Base-by-base conservation (phyloP, 2,329 filamentous ascomycete genomes). In the Epichloe baconii region DNA sequence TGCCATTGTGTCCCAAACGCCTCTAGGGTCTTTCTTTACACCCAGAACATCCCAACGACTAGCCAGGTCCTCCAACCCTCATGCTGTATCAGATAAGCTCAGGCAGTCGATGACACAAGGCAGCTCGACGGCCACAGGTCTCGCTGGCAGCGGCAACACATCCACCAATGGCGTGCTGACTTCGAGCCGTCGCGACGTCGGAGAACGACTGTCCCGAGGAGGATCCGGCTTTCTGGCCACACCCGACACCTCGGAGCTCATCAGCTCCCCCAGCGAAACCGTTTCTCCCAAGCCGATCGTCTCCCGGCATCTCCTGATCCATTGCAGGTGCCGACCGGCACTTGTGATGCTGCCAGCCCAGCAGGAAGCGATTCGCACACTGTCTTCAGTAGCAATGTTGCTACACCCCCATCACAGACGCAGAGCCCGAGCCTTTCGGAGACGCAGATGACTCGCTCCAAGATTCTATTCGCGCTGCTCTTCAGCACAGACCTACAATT, bases 381-480 rank as follows among this genome's bases (percentile, higher is more conserved):
- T 11, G 71, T 79, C 36, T 84, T 85, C 59, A 76, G 74, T 58
- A 77, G 73, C 61, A 81, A 75, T 54, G 80, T 83, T 47, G 83
- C 86, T 48, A 88, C 86, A 10, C 86, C 86, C 86, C 86, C 6
- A 80, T 88, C 56, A 84, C 80, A 8, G 86, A 89, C 55, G 78
- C 81, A 21, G 85, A 89, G 54, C 67, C 80, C 11, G 83, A 85
- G 56, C 76, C 79, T 10, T 76, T 80, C 54, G 69, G 68, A 21
- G 75, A 78, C 46, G 61, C 66, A 5, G 75, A 78, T 56, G 73
- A 77, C 45, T 70, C 72, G 12, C 65, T 78, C 15, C 70, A 72
- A 50, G 68, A 68, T 61, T 70, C 68, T 21, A 63, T 73, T 52
- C 68, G 72, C 37, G 70, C 70, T 57, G 70, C 70, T 57, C 68